Conservation (phyloP, 1,284 basidiomycete species). For the Pyrrhoderma noxium region DNA sequence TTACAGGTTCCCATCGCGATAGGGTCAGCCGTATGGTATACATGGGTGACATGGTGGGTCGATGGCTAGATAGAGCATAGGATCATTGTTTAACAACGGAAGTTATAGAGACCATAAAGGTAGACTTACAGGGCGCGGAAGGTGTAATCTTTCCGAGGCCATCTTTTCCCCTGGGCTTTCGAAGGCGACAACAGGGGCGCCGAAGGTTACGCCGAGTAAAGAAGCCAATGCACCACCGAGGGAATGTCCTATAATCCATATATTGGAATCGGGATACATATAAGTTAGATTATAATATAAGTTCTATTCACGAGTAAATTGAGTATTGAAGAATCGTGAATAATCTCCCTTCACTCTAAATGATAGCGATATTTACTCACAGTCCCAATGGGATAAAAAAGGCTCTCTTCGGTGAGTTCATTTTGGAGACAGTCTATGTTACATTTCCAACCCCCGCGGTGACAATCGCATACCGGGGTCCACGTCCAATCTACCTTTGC, state of each 20-base stretch:
- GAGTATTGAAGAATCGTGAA: background rate
- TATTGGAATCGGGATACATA: conserved; percentile 87
- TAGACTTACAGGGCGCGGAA: conserved; percentile 67
- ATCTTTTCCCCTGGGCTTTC: conserved; percentile 90
- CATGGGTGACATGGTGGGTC: conserved; percentile 68
- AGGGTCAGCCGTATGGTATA: conserved; percentile 85
- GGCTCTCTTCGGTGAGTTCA: conserved; percentile 72
- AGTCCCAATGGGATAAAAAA: conserved; percentile 85
- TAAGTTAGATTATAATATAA: conserved; percentile 91
- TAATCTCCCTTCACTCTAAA: background rate
- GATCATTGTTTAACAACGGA: background rate
- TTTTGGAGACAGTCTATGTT: conserved; percentile 77
- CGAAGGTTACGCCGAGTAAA: conserved; percentile 88
- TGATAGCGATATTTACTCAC: conserved; percentile 35
- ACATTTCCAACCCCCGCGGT: conserved; percentile 77
- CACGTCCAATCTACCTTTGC: conserved; percentile 92
- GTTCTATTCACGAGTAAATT: conserved; percentile 44
- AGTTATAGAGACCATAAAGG: background rate
- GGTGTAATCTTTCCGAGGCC: conserved; percentile 79
- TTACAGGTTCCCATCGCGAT: conserved; percentile 81
- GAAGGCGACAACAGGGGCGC: conserved; percentile 84
- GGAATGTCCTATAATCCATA: conserved; percentile 93
- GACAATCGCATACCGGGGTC: conserved; percentile 93
- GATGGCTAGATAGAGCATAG: conserved; percentile 42
- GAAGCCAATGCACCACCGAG: conserved; percentile 51